Evolutionary conservation across 1,139 yeast species (phyloP), one percentile per base, ranked within the genome.

Genomic region (Meyerozyma guilliermondii): DNA sequence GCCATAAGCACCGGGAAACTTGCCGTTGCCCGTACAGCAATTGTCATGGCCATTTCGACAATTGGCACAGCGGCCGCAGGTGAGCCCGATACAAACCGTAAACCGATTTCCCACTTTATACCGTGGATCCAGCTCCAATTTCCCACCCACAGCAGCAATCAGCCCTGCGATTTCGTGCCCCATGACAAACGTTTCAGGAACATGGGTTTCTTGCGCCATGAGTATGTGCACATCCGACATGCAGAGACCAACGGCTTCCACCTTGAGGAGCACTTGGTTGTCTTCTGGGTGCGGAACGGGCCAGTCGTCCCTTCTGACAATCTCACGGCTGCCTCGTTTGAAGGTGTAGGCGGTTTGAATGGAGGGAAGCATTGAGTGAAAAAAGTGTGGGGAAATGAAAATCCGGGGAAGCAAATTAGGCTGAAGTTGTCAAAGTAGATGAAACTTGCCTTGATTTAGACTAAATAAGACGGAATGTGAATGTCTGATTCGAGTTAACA

Each of bases 131-230:
- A 58, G 50, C 5, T 58, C 62, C 33, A 67, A 50, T 1, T 52
- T 61, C 1, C 53, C 46, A 4, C 83, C 82, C 3, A 66, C 66
- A 18, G 62, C 59, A 23, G 63, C 69, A 24, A 78, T 58, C 43
- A 60, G 61, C 1, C 83, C 83, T 9, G 81, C 78, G 33, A 78
- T 71, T 54, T 78, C 83, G 55, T 78, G 83, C 20, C 83, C 83
- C 74, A 78, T 71, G 18, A 76, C 66, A 50, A 71, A 74, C 38
- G 60, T 59, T 16, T 58, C 50, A 41, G 67, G 56, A 35, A 50
- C 39, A 28, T 40, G 37, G 50, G n/a, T 43, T 28, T 26, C 56
- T 55, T 42, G 59, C 10, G 67, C 70, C 26, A 58, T 52, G 23
- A 76, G 55, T 18, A 74, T 60, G 50, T 75, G 79, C 17, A 74